A percentile compares a stretch with the other conserved stretches of the same genome.
phyloP scores from a whole-genome alignment of 805 yeast species.

The Blastobotrys americana region DNA sequence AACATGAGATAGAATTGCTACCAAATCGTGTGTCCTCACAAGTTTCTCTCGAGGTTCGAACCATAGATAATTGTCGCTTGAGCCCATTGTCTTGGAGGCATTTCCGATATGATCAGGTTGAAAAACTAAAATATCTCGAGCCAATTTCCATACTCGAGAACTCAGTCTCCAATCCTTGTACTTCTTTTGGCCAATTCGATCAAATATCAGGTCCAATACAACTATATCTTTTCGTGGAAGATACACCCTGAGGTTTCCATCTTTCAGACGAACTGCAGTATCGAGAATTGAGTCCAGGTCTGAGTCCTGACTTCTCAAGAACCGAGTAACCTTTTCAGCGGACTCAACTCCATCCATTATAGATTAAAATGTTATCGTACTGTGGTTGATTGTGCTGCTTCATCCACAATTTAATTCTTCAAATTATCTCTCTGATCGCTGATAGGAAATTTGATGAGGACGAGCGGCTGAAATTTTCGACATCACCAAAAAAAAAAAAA shows the following conservation, averaged over 20 bases:
- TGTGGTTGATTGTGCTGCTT: too few species aligned
- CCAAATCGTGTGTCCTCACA: background rate
- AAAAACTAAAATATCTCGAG: background rate
- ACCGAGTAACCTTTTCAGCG: slow-evolving; percentile 23
- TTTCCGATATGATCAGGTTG: background rate
- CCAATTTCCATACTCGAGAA: slow-evolving; percentile 1
- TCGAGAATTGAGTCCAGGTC: slow-evolving; percentile 17
- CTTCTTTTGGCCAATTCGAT: slow-evolving; percentile 17
- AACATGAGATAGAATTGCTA: background rate
- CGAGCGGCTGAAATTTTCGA: too few species aligned
- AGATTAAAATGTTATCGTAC: too few species aligned
- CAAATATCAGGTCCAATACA: slow-evolving; percentile 33
- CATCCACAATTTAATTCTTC: too few species aligned
- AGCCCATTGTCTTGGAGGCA: too few species aligned
- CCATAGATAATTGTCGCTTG: too few species aligned
- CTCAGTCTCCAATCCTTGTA: background rate
- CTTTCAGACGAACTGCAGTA: slow-evolving; percentile 19
- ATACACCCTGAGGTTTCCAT: slow-evolving; percentile 17
- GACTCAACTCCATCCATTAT: slow-evolving; percentile 1
- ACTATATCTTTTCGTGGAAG: slow-evolving; percentile 30
- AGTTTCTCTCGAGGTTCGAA: too few species aligned
- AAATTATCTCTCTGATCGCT: too few species aligned
- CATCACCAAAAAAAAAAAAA: slow-evolving; percentile 1
- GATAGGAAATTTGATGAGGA: too few species aligned
- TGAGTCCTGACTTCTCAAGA: slow-evolving; percentile 23